Evolutionary conservation across 176 grass and related monocot genomes (phyloP), one percentile per base, ranked within the genome.

Genomic region (Phoenix roebelenii): DNA sequence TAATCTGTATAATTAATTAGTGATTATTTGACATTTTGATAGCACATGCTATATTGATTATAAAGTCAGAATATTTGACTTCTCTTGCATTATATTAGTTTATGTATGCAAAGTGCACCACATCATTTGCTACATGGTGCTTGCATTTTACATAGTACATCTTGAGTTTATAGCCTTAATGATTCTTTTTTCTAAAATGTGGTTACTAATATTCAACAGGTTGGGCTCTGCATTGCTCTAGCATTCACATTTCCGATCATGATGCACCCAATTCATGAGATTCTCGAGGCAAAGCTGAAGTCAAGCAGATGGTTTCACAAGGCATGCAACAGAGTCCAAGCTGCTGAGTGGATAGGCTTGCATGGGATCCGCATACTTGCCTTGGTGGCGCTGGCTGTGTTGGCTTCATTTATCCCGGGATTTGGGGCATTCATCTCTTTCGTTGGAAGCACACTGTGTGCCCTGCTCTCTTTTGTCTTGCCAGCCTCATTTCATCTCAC

Each of bases 181-280:
- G 5, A 12, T 44, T 9, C 9, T 12, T 44, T 14, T 30, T 14
- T 44, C 35, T 44, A 44, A 44, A 44, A 44, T 44, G 35, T 44
- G 35, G 9, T 12, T 44, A 44, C 10, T 44, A 44, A 12, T 60
- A 23, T 79, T 59, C 67, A 57, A 24, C 83, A 96, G 92, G 68
- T 84, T 67, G 92, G 92, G n/a, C 78, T 96, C 5, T 96, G 83
- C 53, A 75, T 88, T 32, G 92, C 83, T 51, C 80, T 96, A 49
- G 64, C 80, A 51, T 85, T 96, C 78, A 90, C 92, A 17, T 96
- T 96, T 51, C 92, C 83, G 4, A 80, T 87, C 5, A 90, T 96
- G 92, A 87, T 90, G 83, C 92, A 96, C 20, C 91, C 92, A 0
- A 80, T 96, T 55, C 87, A 96, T 7, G 86, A 96, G 58, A 96